Base-by-base conservation (phyloP, 177 flowering plant genomes). In the Vitis hybrid region DNA sequence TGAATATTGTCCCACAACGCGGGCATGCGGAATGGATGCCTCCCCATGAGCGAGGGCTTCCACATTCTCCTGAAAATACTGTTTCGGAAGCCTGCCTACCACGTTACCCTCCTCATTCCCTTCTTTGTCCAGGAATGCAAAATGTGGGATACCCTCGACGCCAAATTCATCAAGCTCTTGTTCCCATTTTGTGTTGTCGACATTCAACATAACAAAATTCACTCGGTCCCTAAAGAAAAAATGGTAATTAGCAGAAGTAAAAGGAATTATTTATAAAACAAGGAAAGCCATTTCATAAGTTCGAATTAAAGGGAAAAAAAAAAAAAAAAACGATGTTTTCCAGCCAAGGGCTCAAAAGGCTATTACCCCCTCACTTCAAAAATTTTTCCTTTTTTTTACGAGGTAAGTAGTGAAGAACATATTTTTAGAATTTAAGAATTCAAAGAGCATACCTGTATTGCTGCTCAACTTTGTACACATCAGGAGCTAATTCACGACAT, bases 121-220 rank as follows among this genome's bases (percentile, higher is more conserved):
- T 5, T 86, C 72, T 75, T 56, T 85, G 70, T 94, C 99, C 69
- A 94, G 77, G 82, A 94, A 94, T 11, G 97, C 92, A 84, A 94
- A 92, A 84, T 95, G 98, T 18, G 99, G 99, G 56, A 95, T 95
- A 12, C 99, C 99, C 84, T 95, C 99, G 39, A 95, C 99, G 9
- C 99, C 99, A 79, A 95, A 92, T 75, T 95, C 99, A 68, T 95
- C 97, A 7, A 95, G 87, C 80, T 95, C 99, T 70, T 95, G 99
- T 74, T 95, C 99, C 99, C 99, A 95, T 76, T 87, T 95, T 54
- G 99, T 95, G 88, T 95, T 95, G 81, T 95, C 99, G 10, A 95
- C 99, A 78, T 92, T 94, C 73, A 95, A 71, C 99, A 95, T 91
- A 30, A 92, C 98, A 66, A 92, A 95, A 74, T 95, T 95, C 62